These are phyloP conservation scores for Aspergillus panamensis DNA, from an alignment of 495 filamentous ascomycete genomes.

Conservation along the genomic window DNA sequence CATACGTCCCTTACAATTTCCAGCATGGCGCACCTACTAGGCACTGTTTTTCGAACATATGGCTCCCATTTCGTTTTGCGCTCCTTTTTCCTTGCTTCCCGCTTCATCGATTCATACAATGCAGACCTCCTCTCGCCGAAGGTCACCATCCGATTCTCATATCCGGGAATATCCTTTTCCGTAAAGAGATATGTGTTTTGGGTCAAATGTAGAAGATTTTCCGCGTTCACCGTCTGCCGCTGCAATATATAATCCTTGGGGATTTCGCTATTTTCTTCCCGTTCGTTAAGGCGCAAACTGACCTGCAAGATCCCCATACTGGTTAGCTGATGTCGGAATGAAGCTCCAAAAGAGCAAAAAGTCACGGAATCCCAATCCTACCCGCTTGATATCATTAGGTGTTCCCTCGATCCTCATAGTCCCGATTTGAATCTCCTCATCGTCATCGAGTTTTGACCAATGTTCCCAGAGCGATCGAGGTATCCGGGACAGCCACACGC, in stretches of 20 bases:
- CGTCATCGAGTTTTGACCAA: conserved; percentile 56
- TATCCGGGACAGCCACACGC: conserved; percentile 70
- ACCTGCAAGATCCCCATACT: conserved; percentile 29
- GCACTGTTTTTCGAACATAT: conserved; percentile 73
- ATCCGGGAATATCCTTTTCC: conserved; percentile 85
- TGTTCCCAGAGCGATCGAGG: conserved; percentile 75
- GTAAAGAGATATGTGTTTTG: conserved; percentile 86
- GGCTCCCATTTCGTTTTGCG: conserved; percentile 62
- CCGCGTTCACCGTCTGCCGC: conserved; percentile 46
- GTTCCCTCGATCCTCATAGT: conserved; percentile 63
- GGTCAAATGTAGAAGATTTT: conserved; percentile 44
- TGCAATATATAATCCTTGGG: conserved; percentile 83
- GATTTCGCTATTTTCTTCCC: conserved; percentile 59
- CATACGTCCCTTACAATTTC: conserved; percentile 1
- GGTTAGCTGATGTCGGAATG: conserved; percentile 1
- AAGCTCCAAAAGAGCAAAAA: background rate
- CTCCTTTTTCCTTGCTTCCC: conserved; percentile 45
- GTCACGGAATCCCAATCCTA: conserved; percentile 23
- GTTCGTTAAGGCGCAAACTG: conserved; percentile 50
- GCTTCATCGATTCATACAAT: conserved; percentile 46
- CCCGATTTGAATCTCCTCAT: conserved; percentile 67
- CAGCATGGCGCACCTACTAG: conserved; percentile 54
- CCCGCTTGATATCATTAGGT: conserved; percentile 51
- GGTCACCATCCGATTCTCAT: conserved; percentile 49
- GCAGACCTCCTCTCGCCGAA: conserved; percentile 46